phyloP scores from a whole-genome alignment of 2,329 filamentous ascomycete genomes.

The Claviceps sp. region DNA sequence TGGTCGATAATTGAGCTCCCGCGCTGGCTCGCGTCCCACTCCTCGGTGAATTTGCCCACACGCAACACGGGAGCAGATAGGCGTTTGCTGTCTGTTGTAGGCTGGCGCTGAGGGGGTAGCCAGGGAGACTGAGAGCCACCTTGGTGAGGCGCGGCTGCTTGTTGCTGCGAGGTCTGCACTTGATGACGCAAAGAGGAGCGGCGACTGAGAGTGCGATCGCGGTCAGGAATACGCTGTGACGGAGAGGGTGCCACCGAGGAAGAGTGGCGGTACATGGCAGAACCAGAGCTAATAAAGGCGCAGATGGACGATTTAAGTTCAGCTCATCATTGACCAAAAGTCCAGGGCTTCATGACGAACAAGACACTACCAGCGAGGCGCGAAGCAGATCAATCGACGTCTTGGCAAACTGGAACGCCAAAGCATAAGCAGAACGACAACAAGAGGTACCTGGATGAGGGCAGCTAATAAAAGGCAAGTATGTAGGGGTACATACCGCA shows the following conservation, averaged over 20 bases:
- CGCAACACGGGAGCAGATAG: constrained; percentile 1
- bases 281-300: constrained; percentile 11
- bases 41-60: constrained; percentile 48
- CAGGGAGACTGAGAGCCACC: constrained; percentile 7
- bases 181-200: constrained; percentile 2
- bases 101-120: constrained; percentile 11
- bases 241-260: constrained; percentile 9
- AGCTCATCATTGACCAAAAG: constrained; percentile 6
- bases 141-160: constrained; percentile 5
- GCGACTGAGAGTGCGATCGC: constrained; percentile 5
- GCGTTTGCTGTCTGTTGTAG: background rate
- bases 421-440: background rate
- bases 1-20: constrained; percentile 51
- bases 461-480: background rate
- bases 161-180: constrained; percentile 6
- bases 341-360: constrained; percentile 1
- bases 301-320: background rate
- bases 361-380: background rate
- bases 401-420: constrained; percentile 1
- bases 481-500: background rate
- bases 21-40: constrained; percentile 57
- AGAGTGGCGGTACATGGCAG: constrained; percentile 18
- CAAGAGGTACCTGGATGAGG: background rate
- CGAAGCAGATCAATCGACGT: background rate
- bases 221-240: constrained; percentile 9